Conservation (phyloP, 2,329 filamentous ascomycete species). For the Stemphylium beticola region DNA sequence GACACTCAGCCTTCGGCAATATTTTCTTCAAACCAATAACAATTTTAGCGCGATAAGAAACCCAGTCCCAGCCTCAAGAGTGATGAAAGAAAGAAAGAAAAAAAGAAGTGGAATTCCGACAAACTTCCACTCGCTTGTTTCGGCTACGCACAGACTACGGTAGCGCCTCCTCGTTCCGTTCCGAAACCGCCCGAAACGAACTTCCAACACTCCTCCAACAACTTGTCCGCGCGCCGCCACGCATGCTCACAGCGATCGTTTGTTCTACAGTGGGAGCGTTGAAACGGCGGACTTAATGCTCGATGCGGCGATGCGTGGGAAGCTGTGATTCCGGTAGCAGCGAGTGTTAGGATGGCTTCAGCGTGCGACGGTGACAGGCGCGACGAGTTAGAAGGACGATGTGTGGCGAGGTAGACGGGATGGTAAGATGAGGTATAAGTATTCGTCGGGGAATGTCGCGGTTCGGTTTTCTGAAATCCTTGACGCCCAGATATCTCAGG, state of each 20-base stretch:
- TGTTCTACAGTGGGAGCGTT: constrained; percentile 2
- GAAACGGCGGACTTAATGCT: constrained; percentile 1
- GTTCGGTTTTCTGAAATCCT: background rate
- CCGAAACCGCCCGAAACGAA: constrained; percentile 27
- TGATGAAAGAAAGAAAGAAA: constrained; percentile 3
- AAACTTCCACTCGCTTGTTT: constrained; percentile 23
- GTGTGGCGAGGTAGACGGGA: background rate
- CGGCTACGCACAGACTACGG: constrained; percentile 20
- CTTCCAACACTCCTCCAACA: constrained; percentile 31
- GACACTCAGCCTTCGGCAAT: too few species aligned
- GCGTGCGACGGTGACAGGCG: constrained; percentile 3
- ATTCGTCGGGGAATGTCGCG: background rate
- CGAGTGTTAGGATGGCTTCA: constrained; percentile 8
- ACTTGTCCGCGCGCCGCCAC: constrained; percentile 4
- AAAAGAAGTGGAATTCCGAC: constrained; percentile 17
- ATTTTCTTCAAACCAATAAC: background rate
- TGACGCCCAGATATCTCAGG: constrained; percentile 6
- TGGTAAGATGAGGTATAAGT: background rate
- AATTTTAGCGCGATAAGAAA: background rate
- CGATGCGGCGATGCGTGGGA: background rate
- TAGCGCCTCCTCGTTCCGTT: constrained; percentile 7
- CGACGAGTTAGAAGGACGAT: background rate
- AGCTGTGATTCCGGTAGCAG: constrained; percentile 3
- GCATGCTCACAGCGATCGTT: background rate
- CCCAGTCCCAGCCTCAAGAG: background rate